A percentile compares a stretch with the other conserved stretches of the same genome.
Evolutionary conservation across 805 yeast genomes (phyloP).

Genomic region (Sugiyamaella chiloensis): DNA sequence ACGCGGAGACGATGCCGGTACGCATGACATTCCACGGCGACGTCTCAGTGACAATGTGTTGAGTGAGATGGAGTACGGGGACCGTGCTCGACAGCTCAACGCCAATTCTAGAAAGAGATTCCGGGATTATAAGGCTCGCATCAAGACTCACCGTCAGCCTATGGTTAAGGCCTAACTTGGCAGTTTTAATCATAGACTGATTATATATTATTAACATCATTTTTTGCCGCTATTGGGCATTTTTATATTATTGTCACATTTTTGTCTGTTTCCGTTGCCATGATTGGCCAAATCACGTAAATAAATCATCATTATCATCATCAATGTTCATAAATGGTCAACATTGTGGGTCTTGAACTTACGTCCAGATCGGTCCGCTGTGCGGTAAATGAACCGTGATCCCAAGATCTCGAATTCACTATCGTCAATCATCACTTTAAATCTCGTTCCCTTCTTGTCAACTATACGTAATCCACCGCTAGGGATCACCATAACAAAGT

Average conservation of each 20-base stretch:
- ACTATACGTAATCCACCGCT: constrained; percentile 67
- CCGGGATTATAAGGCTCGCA: neutral
- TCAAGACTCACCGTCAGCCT: neutral
- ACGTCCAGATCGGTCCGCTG: constrained; percentile 76
- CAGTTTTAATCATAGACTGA: too few relatives aligned
- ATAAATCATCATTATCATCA: neutral
- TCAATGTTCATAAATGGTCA: constrained; percentile 46
- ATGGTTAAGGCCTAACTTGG: too few relatives aligned
- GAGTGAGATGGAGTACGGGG: constrained; percentile 22
- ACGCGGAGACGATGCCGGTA: constrained; percentile 23
- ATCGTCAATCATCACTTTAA: constrained; percentile 40
- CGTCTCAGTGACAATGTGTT: constrained; percentile 10
- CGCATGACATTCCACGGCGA: neutral
- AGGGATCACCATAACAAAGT: constrained; percentile 56
- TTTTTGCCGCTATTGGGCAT: too few relatives aligned
- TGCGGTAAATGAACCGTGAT: constrained; percentile 68
- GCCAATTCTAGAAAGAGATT: neutral
- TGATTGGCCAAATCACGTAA: neutral
- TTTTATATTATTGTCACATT: neutral
- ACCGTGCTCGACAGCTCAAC: constrained; percentile 11
- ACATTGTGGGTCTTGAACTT: constrained; percentile 82
- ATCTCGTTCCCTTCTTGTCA: constrained; percentile 64
- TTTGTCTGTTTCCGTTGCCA: neutral
- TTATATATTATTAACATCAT: too few relatives aligned
- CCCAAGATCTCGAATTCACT: constrained; percentile 69